A percentile compares a stretch with the other conserved stretches of the same genome.
phyloP scores from a whole-genome alignment of 2,329 filamentous ascomycete species.

The Monilinia aucupariae region DNA sequence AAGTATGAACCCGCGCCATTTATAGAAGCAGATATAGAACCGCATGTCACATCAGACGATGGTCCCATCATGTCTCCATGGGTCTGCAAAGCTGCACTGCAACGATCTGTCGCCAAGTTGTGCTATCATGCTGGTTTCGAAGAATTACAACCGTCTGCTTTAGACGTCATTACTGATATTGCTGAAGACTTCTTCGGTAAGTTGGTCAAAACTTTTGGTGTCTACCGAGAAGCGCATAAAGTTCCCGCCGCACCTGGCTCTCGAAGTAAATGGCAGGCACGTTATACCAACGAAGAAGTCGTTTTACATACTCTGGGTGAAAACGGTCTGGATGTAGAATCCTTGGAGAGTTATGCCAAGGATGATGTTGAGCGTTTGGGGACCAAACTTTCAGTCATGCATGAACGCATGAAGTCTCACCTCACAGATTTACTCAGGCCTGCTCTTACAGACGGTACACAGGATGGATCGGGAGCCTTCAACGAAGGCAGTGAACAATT shows the following conservation, averaged over 20 bases:
- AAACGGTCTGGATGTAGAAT: slow-evolving; percentile 75
- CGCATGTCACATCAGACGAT: slow-evolving; percentile 84
- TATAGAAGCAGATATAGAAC: slow-evolving; percentile 75
- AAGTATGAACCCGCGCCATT: slow-evolving; percentile 93
- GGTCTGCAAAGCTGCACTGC: slow-evolving; percentile 76
- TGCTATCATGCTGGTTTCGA: slow-evolving; percentile 97
- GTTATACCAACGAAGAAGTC: slow-evolving; percentile 79
- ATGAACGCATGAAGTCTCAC: slow-evolving; percentile 92
- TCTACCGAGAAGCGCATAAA: slow-evolving; percentile 80
- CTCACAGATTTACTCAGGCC: slow-evolving; percentile 90
- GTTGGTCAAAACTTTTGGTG: slow-evolving; percentile 70
- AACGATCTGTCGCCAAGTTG: slow-evolving; percentile 87
- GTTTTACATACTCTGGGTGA: slow-evolving; percentile 80
- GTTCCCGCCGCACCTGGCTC: slow-evolving; percentile 46
- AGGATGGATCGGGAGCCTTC: slow-evolving; percentile 85
- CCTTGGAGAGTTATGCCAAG: slow-evolving; percentile 78
- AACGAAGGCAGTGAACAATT: slow-evolving; percentile 97
- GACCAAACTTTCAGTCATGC: slow-evolving; percentile 72
- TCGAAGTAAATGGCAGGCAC: slow-evolving; percentile 49
- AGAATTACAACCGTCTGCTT: slow-evolving; percentile 88
- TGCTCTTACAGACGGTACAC: slow-evolving; percentile 72
- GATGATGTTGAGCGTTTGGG: slow-evolving; percentile 88
- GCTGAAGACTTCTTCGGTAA: slow-evolving; percentile 87
- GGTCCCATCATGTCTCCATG: slow-evolving; percentile 82
- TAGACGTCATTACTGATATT: slow-evolving; percentile 85